phyloP scores from a whole-genome alignment of 208 protist genomes.

The Strigomonas galati region DNA sequence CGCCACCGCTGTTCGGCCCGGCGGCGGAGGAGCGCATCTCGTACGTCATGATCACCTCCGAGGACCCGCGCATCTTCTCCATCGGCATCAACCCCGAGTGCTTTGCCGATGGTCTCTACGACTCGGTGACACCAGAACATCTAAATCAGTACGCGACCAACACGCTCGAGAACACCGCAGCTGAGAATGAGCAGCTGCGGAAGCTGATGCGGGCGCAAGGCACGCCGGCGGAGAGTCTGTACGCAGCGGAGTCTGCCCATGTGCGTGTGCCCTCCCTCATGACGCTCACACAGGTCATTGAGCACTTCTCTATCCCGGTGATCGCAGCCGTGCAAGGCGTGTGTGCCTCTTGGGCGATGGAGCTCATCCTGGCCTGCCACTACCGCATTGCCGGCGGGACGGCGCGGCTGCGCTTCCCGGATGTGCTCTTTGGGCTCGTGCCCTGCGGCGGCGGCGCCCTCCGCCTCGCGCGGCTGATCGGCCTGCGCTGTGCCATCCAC shows the following conservation, averaged over 20 bases:
- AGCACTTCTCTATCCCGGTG: conserved; percentile 54
- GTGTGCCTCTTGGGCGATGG: conserved; percentile 71
- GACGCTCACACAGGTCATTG: conserved; percentile 41
- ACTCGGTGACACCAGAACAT: background rate
- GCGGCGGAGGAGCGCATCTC: background rate
- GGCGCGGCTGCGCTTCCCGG: conserved; percentile 54
- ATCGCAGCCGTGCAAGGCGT: conserved; percentile 68
- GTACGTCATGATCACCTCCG: conserved; percentile 1
- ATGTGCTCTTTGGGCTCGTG: conserved; percentile 63
- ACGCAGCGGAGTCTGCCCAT: too few relatives aligned
- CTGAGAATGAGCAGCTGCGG: background rate
- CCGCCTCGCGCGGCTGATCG: conserved; percentile 61
- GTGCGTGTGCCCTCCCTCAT: conserved; percentile 42
- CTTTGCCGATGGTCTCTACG: conserved; percentile 1
- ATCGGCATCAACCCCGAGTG: conserved; percentile 12
- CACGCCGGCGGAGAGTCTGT: too few relatives aligned
- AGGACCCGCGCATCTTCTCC: conserved; percentile 10
- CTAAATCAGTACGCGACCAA: too few relatives aligned
- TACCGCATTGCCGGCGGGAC: conserved; percentile 54
- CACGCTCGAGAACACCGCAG: too few relatives aligned
- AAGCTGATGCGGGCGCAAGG: background rate
- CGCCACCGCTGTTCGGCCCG: too few relatives aligned
- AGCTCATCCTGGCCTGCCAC: conserved; percentile 65
- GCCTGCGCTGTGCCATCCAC: conserved; percentile 36
- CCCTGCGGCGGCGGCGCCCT: conserved; percentile 80